A percentile compares a stretch with the other conserved stretches of the same genome.
Conservation (phyloP, 2,329 filamentous ascomycete species). For the Knufia petricola region DNA sequence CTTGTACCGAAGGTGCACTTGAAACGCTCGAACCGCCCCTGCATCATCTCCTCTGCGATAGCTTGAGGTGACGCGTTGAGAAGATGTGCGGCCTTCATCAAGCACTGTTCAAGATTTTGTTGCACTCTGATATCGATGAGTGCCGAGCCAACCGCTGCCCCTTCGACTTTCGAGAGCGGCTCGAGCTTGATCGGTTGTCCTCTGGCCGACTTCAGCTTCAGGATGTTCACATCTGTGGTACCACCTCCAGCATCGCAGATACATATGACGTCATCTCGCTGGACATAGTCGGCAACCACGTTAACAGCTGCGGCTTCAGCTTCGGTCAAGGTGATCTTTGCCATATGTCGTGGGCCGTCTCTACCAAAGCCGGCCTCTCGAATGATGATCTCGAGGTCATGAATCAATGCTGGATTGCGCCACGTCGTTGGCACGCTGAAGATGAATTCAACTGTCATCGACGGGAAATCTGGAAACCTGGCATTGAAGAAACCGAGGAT, state of each 20-base stretch:
- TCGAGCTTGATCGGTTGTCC: slow-evolving; percentile 10
- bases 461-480: slow-evolving; percentile 24
- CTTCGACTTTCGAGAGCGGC: slow-evolving; percentile 4
- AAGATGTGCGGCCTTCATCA: slow-evolving; percentile 20
- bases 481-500: slow-evolving; percentile 24
- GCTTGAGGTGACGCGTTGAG: slow-evolving; percentile 18
- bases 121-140: slow-evolving; percentile 14
- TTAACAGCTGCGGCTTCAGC: slow-evolving; percentile 47
- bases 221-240: slow-evolving; percentile 31
- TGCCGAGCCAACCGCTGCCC: slow-evolving; percentile 3
- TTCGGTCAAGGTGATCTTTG: slow-evolving; percentile 40
- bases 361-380: slow-evolving; percentile 26
- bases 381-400: slow-evolving; percentile 27
- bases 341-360: slow-evolving; percentile 29
- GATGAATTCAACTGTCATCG: slow-evolving; percentile 30
- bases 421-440: slow-evolving; percentile 37
- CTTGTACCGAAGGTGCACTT: slow-evolving; percentile 18
- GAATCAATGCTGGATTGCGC: slow-evolving; percentile 30
- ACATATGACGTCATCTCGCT: slow-evolving; percentile 34
- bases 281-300: slow-evolving; percentile 32
- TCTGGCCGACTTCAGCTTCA: slow-evolving; percentile 16
- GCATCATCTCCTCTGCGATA: slow-evolving; percentile 10
- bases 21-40: slow-evolving; percentile 6
- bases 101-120: slow-evolving; percentile 19
- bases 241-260: slow-evolving; percentile 45